Evolutionary conservation across 257 asterid genomes (phyloP), one percentile per base, ranked within the genome.

Genomic region (Paraleonurus japonicus): DNA sequence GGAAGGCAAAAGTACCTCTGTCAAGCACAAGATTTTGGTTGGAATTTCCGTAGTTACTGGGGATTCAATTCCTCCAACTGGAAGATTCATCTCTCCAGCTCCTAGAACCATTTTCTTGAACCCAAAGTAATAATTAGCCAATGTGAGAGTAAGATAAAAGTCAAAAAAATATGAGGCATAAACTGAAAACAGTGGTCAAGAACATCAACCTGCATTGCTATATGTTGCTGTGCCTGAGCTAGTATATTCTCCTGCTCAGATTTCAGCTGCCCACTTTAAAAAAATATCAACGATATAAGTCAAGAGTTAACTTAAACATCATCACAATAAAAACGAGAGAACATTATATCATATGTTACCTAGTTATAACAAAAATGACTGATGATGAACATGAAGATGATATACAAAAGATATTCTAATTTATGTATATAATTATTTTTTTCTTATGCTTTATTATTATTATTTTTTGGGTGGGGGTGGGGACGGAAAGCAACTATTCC

Each of bases 221-320:
- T 83, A 77, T 86, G 91, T 65, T 86, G 91, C 75, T 86, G 91
- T 33, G 91, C 91, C 76, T 86, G 91, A 69, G 82, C 87, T 53
- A 86, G 75, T 64, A 84, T 78, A 60, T 79, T 64, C 65, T 78
- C 89, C 72, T 82, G 92, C 65, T 86, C 92, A 17, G 92, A 57
- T 72, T 80, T 86, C 79, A 76, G 64, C 66, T 86, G 92, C 61
- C 83, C 90, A 65, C 90, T 85, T 74, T 20, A 41, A 71, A 47
- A 74, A 75, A 65, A 76, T 71, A 68, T 35, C 22, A 60, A 55
- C 22, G 27, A 66, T 71, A 32, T 28, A 69, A 54, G 61, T 80
- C 67, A 79, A n/a, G n/a, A n/a, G 41, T 35, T 33, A 37, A 15
- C 55, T 72, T 5, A 54, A 69, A 69, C 32, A 47, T 65, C 70